A percentile compares a stretch with the other conserved stretches of the same genome.
These are phyloP conservation scores for Aschersonia sp. DNA, from an alignment of 2,329 filamentous ascomycete species.

Conservation along the genomic window DNA sequence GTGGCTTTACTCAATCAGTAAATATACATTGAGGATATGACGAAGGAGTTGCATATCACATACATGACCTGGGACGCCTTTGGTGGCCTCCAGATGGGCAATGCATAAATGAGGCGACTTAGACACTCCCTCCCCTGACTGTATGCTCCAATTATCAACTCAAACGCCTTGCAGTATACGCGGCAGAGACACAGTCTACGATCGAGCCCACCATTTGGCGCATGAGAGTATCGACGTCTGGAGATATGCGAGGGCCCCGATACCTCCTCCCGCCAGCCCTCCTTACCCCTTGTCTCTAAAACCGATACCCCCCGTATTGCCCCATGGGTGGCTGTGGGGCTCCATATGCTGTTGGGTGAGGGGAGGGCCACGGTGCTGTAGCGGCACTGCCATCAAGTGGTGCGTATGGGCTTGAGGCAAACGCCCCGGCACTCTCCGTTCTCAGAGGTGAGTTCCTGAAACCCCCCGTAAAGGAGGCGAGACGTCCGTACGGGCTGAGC, in stretches of 20 bases:
- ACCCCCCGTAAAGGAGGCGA: slow-evolving; percentile 22
- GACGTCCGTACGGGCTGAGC: slow-evolving; percentile 31
- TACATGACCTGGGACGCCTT: no score
- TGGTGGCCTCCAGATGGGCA: no score
- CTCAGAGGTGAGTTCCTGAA: slow-evolving; percentile 39
- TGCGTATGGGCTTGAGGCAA: slow-evolving; percentile 14
- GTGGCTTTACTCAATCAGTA: no score
- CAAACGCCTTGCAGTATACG: slow-evolving; percentile 12
- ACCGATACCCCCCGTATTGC: slow-evolving; percentile 22
- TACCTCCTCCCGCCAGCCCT: no score
- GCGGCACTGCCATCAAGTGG: slow-evolving; percentile 12
- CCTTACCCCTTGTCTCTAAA: slow-evolving; percentile 6
- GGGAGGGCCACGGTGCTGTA: slow-evolving; percentile 13
- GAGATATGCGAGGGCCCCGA: no score
- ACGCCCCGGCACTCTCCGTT: slow-evolving; percentile 22
- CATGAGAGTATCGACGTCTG: no score
- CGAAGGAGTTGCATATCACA: no score
- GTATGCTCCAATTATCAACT: background rate
- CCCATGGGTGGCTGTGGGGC: slow-evolving; percentile 13
- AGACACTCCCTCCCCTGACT: no score
- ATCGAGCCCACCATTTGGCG: background rate
- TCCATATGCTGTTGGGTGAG: slow-evolving; percentile 14
- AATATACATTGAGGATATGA: no score
- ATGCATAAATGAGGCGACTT: no score
- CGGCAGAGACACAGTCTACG: slow-evolving; percentile 1